Evolutionary conservation across 805 yeast species (phyloP).

Genomic region (Candida yuanshanica): DNA sequence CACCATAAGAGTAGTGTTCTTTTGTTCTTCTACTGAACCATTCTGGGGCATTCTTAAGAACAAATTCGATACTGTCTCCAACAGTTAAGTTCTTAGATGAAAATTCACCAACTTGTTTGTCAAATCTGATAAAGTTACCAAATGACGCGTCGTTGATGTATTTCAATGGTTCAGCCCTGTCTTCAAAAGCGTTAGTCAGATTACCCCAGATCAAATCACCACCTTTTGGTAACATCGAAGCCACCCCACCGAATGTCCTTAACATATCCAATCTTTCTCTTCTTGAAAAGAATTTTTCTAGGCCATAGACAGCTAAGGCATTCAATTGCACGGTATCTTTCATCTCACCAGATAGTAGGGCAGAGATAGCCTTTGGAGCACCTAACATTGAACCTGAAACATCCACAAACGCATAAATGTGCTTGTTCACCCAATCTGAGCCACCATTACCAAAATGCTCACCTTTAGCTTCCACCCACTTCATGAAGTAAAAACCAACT

Average conservation of each 20-base stretch:
- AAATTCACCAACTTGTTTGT: conserved; percentile 36
- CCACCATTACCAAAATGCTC: conserved; percentile 88
- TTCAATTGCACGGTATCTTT: conserved; percentile 93
- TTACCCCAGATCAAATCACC: conserved; percentile 90
- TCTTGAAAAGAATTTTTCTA: conserved; percentile 89
- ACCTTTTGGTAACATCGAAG: conserved; percentile 96
- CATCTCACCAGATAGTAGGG: conserved; percentile 96
- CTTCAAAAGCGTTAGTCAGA: conserved; percentile 68
- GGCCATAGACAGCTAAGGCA: conserved; percentile 86
- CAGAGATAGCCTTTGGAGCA: conserved; percentile 91
- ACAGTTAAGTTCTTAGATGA: conserved; percentile 56
- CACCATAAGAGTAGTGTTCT: conserved; percentile 75
- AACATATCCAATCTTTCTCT: conserved; percentile 83
- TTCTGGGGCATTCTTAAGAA: conserved; percentile 60
- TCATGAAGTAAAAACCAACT: conserved; percentile 77
- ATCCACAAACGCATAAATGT: conserved; percentile 77
- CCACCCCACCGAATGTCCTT: conserved; percentile 87
- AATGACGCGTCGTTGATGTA: conserved; percentile 34
- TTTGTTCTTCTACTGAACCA: conserved; percentile 67
- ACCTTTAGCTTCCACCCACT: conserved; percentile 95
- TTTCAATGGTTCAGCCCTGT: conserved; percentile 8
- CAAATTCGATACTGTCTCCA: conserved; percentile 57
- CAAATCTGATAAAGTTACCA: conserved; percentile 72
- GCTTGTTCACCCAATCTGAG: conserved; percentile 74
- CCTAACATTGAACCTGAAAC: conserved; percentile 89